Percentiles rank a stretch among this genome's conserved stretches.
phyloP scores from a whole-genome alignment of 2,329 filamentous ascomycete species.

The Aspergillus sp. region DNA sequence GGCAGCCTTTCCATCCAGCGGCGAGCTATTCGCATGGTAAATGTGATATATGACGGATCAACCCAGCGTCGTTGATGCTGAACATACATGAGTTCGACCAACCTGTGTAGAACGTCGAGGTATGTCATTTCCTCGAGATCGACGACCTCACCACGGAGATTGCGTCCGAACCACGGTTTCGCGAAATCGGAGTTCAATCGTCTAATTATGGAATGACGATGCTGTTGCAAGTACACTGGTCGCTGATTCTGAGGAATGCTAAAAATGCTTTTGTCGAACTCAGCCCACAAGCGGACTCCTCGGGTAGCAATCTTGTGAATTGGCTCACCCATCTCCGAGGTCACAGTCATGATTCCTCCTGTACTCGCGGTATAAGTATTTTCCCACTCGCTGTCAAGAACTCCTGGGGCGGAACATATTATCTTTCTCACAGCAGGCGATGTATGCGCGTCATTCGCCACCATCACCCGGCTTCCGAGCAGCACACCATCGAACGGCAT shows the following conservation, averaged over 20 bases:
- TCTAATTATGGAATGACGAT: constrained; percentile 83
- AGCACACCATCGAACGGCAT: constrained; percentile 95
- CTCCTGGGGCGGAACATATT: constrained; percentile 78
- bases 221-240: constrained; percentile 80
- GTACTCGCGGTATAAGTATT: constrained; percentile 85
- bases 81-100: constrained; percentile 86
- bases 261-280: constrained; percentile 38
- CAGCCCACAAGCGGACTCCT: constrained; percentile 43
- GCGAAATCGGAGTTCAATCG: constrained; percentile 92
- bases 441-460: constrained; percentile 88
- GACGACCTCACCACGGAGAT: constrained; percentile 73
- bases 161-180: constrained; percentile 91
- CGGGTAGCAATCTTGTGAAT: constrained; percentile 48
- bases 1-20: constrained; percentile 78
- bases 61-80: constrained; percentile 88
- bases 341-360: constrained; percentile 90
- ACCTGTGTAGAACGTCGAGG: constrained; percentile 76
- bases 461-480: constrained; percentile 94
- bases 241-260: constrained; percentile 38
- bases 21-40: constrained; percentile 90
- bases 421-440: constrained; percentile 82
- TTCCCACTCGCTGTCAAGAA: constrained; percentile 81
- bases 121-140: constrained; percentile 96
- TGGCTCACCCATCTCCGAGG: constrained; percentile 53
- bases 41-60: constrained; percentile 73